phyloP scores from a whole-genome alignment of 495 filamentous ascomycete species.

The Stereocaulon alpinum region DNA sequence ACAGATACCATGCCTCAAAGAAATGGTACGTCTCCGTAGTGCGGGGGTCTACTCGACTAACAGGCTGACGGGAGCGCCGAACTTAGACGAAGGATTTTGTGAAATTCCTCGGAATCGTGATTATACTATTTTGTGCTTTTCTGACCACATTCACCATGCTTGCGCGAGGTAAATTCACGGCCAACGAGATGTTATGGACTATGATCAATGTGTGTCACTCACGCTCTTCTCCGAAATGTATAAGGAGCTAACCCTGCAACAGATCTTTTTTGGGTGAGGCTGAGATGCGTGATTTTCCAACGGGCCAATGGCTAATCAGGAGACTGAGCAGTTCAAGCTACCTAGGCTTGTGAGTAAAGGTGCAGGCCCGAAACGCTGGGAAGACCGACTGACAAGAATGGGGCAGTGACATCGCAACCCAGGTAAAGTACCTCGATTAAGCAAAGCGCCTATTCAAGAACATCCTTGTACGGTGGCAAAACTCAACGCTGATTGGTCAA shows the following conservation, averaged over 20 bases:
- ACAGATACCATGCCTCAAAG: conserved; percentile 74
- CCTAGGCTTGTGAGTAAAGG: conserved; percentile 9
- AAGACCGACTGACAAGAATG: conserved; percentile 10
- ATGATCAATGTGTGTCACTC: conserved; percentile 59
- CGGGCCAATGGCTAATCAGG: conserved; percentile 5
- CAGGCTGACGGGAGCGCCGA: conserved; percentile 27
- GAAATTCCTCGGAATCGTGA: conserved; percentile 80
- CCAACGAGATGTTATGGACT: conserved; percentile 74
- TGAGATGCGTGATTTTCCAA: background rate
- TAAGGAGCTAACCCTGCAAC: background rate
- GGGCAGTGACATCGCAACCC: conserved; percentile 39
- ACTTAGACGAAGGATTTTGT: conserved; percentile 74
- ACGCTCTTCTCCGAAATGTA: background rate
- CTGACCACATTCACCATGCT: conserved; percentile 86
- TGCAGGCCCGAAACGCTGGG: background rate
- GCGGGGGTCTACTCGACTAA: background rate
- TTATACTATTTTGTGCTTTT: conserved; percentile 57
- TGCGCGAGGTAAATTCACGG: conserved; percentile 62
- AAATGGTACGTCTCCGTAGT: conserved; percentile 48
- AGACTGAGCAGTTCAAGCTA: background rate
- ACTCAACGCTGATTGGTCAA: conserved; percentile 24
- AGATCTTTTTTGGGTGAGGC: conserved; percentile 36
- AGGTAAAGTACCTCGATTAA: conserved; percentile 27
- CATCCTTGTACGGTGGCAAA: conserved; percentile 17
- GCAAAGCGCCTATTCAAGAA: conserved; percentile 3